Conservation (phyloP, 2,329 filamentous ascomycete species). For the Cercospora sp. region DNA sequence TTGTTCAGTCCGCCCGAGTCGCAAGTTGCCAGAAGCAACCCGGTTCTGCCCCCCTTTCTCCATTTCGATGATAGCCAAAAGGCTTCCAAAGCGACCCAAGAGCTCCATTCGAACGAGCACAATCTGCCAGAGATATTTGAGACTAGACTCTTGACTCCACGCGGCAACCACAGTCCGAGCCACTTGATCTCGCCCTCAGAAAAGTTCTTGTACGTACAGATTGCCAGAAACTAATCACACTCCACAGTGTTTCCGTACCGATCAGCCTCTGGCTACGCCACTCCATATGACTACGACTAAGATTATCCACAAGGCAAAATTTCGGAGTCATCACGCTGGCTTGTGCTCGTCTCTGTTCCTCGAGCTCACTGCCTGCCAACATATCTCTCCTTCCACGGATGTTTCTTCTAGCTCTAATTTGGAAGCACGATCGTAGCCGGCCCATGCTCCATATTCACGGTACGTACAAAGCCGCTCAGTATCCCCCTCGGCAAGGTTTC, state of each 20-base stretch:
- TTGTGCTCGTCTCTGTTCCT: no score
- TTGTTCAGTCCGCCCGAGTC: neutral
- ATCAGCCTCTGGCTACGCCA: neutral
- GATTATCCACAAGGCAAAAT: neutral
- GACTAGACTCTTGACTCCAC: neutral
- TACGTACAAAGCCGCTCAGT: no score
- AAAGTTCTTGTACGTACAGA: no score
- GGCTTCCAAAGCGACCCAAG: no score
- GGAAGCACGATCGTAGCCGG: no score
- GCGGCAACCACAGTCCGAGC: neutral
- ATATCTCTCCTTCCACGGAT: no score
- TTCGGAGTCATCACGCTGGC: neutral
- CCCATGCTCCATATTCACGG: no score
- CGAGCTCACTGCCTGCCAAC: no score
- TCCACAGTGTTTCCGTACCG: neutral
- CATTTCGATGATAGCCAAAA: no score
- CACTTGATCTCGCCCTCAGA: neutral
- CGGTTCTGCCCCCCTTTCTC: no score
- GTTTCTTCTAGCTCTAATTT: no score
- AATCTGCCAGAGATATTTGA: neutral
- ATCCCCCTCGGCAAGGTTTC: no score
- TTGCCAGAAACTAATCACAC: neutral
- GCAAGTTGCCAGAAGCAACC: neutral
- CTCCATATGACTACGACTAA: neutral
- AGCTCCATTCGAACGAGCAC: neutral